These are phyloP conservation scores for Paramecium octaurelia DNA, from an alignment of 73 alveolate species.

Conservation along the genomic window DNA sequence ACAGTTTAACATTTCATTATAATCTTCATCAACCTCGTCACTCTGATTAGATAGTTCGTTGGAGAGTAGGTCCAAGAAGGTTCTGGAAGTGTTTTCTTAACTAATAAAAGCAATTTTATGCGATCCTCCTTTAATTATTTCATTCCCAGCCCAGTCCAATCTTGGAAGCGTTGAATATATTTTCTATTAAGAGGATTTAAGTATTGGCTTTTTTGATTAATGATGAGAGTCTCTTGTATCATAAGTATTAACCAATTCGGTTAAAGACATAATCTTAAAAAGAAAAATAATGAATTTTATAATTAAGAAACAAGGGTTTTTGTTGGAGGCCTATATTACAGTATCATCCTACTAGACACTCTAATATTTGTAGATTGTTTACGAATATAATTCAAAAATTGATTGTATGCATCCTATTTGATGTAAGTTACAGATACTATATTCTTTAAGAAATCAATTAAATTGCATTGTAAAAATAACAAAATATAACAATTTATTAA, in stretches of 20 bases:
- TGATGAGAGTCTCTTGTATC: neutral
- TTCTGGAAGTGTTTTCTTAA: neutral
- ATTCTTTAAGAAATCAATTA: neutral
- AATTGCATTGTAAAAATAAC: neutral
- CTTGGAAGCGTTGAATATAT: neutral
- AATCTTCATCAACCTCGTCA: neutral
- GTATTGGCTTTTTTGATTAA: neutral
- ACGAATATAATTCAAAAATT: neutral
- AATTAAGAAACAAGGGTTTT: neutral
- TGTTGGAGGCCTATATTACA: neutral
- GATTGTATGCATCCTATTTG: neutral
- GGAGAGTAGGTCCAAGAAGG: neutral
- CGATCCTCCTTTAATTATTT: neutral
- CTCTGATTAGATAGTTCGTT: neutral
- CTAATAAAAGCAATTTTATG: neutral
- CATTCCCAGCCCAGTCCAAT: slow-evolving; percentile 31
- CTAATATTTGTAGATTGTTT: neutral
- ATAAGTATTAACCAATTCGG: neutral
- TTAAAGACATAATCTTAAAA: neutral
- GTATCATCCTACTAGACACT: neutral
- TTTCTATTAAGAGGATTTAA: neutral
- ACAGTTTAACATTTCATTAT: neutral
- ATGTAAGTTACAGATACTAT: neutral
- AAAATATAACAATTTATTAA: neutral
- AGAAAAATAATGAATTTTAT: neutral